A percentile compares a stretch with the other conserved stretches of the same genome.
These are phyloP conservation scores for Zygnema circumcarinatum DNA, from an alignment of 139 green algal species.

Conservation along the genomic window DNA sequence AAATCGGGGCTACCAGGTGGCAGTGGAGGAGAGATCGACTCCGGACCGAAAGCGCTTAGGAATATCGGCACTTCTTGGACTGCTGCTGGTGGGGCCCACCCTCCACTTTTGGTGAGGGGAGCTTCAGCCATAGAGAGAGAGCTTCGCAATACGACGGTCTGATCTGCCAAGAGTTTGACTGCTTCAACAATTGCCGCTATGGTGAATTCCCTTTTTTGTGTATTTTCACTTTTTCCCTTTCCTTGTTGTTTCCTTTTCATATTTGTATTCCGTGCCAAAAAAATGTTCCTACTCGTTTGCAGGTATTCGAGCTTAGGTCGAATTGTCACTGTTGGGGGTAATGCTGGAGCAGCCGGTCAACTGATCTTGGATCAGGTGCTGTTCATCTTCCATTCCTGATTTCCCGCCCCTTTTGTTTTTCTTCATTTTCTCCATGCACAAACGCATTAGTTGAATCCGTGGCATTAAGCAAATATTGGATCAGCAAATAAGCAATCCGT, in stretches of 20 bases:
- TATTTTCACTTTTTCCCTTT: neutral
- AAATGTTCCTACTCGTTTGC: neutral
- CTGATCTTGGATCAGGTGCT: constrained; percentile 28
- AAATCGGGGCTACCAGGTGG: too few species aligned
- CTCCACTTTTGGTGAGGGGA: constrained; percentile 31
- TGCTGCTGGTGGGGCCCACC: constrained; percentile 35
- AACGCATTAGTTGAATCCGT: too few species aligned
- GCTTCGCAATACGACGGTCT: neutral
- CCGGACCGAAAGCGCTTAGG: neutral
- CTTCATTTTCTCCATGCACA: neutral
- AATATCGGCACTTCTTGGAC: constrained; percentile 22
- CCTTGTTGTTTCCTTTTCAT: neutral
- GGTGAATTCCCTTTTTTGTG: neutral
- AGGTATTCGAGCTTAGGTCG: constrained; percentile 22
- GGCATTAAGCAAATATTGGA: too few species aligned
- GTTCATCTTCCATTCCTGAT: neutral
- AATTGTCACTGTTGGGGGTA: constrained; percentile 14
- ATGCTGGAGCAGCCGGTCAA: neutral
- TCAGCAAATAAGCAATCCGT: too few species aligned
- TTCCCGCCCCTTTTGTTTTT: neutral
- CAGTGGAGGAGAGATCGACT: neutral
- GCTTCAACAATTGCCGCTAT: neutral
- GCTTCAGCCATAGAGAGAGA: neutral
- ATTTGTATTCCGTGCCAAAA: neutral
- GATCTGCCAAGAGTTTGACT: neutral